Conservation (phyloP, 2,329 filamentous ascomycete species). For the Bipolaris victoriae region DNA sequence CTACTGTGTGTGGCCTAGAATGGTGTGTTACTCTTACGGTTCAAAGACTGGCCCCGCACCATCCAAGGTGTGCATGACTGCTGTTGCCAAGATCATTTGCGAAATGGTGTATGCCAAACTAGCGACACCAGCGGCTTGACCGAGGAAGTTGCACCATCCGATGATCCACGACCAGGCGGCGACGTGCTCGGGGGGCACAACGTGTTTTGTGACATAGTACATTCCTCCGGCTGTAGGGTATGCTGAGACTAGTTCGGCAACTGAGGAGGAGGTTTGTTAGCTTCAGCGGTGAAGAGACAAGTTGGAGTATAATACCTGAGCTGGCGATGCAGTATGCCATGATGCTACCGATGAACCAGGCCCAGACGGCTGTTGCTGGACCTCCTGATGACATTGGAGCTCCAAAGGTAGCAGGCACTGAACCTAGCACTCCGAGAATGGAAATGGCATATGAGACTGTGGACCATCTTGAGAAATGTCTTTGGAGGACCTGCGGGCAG, state of each 20-base stretch:
- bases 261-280: slow-evolving; percentile 41
- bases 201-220: slow-evolving; percentile 72
- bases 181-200: slow-evolving; percentile 66
- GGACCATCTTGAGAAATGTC: slow-evolving; percentile 71
- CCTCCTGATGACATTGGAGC: slow-evolving; percentile 65
- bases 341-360: slow-evolving; percentile 67
- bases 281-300: background rate
- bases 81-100: slow-evolving; percentile 68
- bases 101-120: slow-evolving; percentile 68
- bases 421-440: slow-evolving; percentile 68
- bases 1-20: slow-evolving; percentile 1
- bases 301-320: slow-evolving; percentile 52
- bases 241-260: slow-evolving; percentile 69
- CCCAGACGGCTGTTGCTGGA: slow-evolving; percentile 69
- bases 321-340: slow-evolving; percentile 70
- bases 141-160: slow-evolving; percentile 71
- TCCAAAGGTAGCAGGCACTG: slow-evolving; percentile 68
- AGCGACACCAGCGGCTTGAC: slow-evolving; percentile 67
- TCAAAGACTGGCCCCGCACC: slow-evolving; percentile 60
- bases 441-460: slow-evolving; percentile 71
- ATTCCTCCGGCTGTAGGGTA: slow-evolving; percentile 72
- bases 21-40: slow-evolving; percentile 56
- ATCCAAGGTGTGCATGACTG: slow-evolving; percentile 66
- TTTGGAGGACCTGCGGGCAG: slow-evolving; percentile 59
- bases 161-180: slow-evolving; percentile 70